A percentile compares a stretch with the other conserved stretches of the same genome.
Conservation (phyloP, 208 protist genomes). For the Trypanosoma cruzi region DNA sequence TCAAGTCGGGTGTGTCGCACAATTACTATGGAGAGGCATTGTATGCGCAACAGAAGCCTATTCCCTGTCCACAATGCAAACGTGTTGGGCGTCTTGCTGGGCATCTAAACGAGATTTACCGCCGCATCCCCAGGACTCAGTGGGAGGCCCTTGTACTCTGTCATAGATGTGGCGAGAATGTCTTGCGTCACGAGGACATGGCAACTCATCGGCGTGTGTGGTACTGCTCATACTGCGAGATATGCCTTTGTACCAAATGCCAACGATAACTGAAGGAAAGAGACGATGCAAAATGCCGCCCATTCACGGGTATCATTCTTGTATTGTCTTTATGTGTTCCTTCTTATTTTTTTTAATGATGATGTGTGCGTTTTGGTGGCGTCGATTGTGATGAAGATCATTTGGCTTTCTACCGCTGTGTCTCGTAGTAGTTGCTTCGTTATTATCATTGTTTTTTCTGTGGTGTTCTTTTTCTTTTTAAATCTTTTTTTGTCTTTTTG, state of each 20-base stretch:
- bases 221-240: conserved; percentile 66
- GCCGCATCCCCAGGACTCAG: conserved; percentile 34
- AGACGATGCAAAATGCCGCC: too few relatives aligned
- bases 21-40: conserved; percentile 71
- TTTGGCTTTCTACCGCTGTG: background rate
- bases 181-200: conserved; percentile 31
- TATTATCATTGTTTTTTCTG: background rate
- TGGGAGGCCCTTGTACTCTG: conserved; percentile 29
- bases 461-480: background rate
- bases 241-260: conserved; percentile 41
- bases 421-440: too few relatives aligned
- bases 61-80: conserved; percentile 61
- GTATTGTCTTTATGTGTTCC: background rate
- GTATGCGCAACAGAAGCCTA: conserved; percentile 26
- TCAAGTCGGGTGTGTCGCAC: conserved; percentile 22
- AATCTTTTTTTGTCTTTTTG: background rate
- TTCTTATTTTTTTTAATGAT: background rate
- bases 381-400: background rate
- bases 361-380: background rate
- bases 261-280: conserved; percentile 17
- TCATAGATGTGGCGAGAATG: conserved; percentile 33
- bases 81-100: conserved; percentile 45
- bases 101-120: conserved; percentile 61
- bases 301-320: background rate
- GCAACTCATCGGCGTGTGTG: conserved; percentile 37